These are phyloP conservation scores for Cordyceps farinosa DNA, from an alignment of 2,329 filamentous ascomycete genomes.

Conservation along the genomic window DNA sequence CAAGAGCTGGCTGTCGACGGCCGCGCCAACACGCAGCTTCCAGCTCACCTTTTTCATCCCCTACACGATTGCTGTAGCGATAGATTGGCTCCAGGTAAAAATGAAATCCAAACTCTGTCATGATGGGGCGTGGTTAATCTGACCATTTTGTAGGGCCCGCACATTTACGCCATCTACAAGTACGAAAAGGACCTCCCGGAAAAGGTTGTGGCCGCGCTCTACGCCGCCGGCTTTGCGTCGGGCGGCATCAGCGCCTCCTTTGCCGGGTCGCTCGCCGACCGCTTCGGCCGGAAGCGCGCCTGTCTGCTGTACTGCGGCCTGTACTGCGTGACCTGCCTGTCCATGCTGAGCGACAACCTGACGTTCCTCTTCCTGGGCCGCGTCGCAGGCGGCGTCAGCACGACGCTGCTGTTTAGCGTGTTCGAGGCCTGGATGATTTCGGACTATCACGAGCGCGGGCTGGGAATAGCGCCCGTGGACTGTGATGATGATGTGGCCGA, in stretches of 20 bases:
- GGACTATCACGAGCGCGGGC: conserved; percentile 48
- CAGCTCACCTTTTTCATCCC: conserved; percentile 10
- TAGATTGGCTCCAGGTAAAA: conserved; percentile 33
- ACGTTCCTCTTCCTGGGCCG: conserved; percentile 50
- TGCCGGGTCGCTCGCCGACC: conserved; percentile 38
- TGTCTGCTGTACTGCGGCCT: conserved; percentile 52
- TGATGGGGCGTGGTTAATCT: not conserved
- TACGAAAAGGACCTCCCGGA: conserved; percentile 46
- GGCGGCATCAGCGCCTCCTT: conserved; percentile 44
- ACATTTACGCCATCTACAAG: conserved; percentile 51
- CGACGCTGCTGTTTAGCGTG: conserved; percentile 54
- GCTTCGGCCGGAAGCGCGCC: conserved; percentile 46
- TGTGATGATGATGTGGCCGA: too few species aligned
- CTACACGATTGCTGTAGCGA: conserved; percentile 28
- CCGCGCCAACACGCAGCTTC: not conserved
- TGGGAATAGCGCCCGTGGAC: conserved; percentile 34
- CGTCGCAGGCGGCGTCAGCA: conserved; percentile 52
- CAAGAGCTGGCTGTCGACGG: not conserved
- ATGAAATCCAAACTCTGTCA: too few species aligned
- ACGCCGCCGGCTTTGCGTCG: conserved; percentile 46
- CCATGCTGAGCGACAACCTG: conserved; percentile 43
- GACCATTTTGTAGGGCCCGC: conserved; percentile 35
- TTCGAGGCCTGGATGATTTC: conserved; percentile 61
- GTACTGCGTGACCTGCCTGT: conserved; percentile 50
- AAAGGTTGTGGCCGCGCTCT: conserved; percentile 41